A percentile compares a stretch with the other conserved stretches of the same genome.
Evolutionary conservation across 495 filamentous ascomycete genomes (phyloP).

Genomic region (Penicillium lagena): DNA sequence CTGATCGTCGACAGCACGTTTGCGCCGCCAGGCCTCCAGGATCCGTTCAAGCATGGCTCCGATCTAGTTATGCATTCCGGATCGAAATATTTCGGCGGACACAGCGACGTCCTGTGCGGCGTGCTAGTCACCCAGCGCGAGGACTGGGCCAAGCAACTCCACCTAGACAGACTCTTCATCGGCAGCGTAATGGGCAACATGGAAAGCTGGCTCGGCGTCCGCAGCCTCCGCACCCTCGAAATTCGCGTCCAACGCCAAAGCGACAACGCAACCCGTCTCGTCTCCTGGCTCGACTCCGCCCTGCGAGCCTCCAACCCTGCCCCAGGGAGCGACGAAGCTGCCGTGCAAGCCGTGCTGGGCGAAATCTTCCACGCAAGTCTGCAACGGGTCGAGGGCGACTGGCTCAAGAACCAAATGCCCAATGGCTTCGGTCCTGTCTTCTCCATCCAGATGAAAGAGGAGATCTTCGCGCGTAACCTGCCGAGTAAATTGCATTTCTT

Average conservation of each 20-base stretch:
- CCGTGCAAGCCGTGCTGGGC: constrained; percentile 46
- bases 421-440: constrained; percentile 88
- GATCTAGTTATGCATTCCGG: constrained; percentile 87
- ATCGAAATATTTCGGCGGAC: constrained; percentile 93
- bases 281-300: constrained; percentile 58
- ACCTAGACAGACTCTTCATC: constrained; percentile 61
- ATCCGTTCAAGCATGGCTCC: constrained; percentile 74
- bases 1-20: constrained; percentile 91
- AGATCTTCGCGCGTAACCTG: constrained; percentile 55
- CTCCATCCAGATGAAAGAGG: constrained; percentile 56
- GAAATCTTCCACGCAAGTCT: constrained; percentile 70
- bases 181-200: constrained; percentile 85
- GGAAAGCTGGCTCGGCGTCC: constrained; percentile 86
- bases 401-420: constrained; percentile 88
- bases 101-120: constrained; percentile 85
- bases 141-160: constrained; percentile 52
- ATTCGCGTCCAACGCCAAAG: constrained; percentile 72
- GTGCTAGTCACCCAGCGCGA: constrained; percentile 59
- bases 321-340: constrained; percentile 28
- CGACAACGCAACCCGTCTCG: constrained; percentile 57
- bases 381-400: constrained; percentile 58
- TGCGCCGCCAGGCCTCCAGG: constrained; percentile 81
- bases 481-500: constrained; percentile 77
- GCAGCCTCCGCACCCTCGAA: constrained; percentile 81
- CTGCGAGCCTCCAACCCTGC: constrained; percentile 26